Evolutionary conservation across 306 rosid species (phyloP).

Genomic region (Citrullus amarus): DNA sequence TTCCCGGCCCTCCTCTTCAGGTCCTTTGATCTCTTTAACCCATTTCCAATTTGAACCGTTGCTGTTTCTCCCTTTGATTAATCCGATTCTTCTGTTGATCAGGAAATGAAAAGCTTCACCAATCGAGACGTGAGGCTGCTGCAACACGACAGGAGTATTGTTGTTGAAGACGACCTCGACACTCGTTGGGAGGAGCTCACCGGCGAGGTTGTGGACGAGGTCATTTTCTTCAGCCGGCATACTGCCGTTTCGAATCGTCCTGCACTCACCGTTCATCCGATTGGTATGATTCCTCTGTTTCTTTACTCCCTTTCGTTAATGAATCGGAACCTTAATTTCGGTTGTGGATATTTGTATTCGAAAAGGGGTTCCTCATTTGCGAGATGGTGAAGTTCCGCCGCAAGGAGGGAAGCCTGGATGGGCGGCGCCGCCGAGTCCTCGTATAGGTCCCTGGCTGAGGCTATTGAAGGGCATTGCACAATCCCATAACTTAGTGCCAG

Average conservation of each 20-base stretch:
- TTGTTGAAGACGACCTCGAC: slow-evolving; percentile 59
- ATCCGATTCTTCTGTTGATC: slow-evolving; percentile 1
- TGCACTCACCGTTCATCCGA: slow-evolving; percentile 84
- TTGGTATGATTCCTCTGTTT: slow-evolving; percentile 26
- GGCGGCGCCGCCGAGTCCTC: slow-evolving; percentile 71
- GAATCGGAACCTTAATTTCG: background rate
- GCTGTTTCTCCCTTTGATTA: background rate
- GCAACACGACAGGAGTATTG: slow-evolving; percentile 45
- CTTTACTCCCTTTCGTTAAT: background rate
- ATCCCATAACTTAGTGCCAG: slow-evolving; percentile 65
- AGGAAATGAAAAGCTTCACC: slow-evolving; percentile 46
- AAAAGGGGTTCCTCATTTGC: slow-evolving; percentile 81
- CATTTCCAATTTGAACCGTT: background rate
- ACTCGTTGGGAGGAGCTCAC: slow-evolving; percentile 62
- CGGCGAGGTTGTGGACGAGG: slow-evolving; percentile 61
- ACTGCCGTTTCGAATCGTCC: slow-evolving; percentile 87
- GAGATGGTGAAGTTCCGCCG: slow-evolving; percentile 70
- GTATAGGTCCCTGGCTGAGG: slow-evolving; percentile 90
- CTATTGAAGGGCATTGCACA: slow-evolving; percentile 52
- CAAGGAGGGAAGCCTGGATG: slow-evolving; percentile 96
- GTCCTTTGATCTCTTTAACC: slow-evolving; percentile 11
- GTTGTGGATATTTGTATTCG: background rate
- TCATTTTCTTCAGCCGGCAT: slow-evolving; percentile 77
- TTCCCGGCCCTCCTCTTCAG: slow-evolving; percentile 48
- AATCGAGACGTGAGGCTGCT: slow-evolving; percentile 50